Conservation (phyloP, 495 filamentous ascomycete species). For the Podospora pseudoanserina region DNA sequence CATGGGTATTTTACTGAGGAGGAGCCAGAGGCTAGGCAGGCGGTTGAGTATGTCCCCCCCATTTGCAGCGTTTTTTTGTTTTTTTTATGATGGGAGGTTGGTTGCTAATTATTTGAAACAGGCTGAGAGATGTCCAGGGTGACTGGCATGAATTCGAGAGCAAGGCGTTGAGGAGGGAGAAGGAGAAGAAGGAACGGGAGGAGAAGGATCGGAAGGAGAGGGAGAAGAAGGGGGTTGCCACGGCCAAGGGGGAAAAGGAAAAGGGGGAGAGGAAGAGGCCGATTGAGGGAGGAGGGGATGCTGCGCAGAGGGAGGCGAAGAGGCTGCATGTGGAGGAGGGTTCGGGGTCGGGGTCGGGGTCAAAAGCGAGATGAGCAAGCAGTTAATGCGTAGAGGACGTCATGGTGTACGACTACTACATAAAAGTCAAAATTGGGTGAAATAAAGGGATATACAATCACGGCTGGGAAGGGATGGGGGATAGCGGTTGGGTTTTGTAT, state of each 20-base stretch:
- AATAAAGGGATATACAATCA: no score
- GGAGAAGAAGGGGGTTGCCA: slow-evolving; percentile 24
- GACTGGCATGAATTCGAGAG: slow-evolving; percentile 99
- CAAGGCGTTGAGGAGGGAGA: slow-evolving; percentile 88
- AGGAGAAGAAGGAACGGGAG: slow-evolving; percentile 75
- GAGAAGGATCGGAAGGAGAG: slow-evolving; percentile 43
- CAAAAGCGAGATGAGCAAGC: not conserved
- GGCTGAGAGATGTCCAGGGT: slow-evolving; percentile 77
- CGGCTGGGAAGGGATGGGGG: not conserved
- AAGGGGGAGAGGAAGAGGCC: slow-evolving; percentile 46
- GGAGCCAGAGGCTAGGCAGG: slow-evolving; percentile 72
- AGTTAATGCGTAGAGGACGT: not conserved
- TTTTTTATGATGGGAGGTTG: not conserved
- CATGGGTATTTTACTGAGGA: slow-evolving; percentile 88
- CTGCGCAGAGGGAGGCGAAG: slow-evolving; percentile 39
- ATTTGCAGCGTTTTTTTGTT: not conserved
- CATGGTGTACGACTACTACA: not conserved
- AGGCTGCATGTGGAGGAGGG: slow-evolving; percentile 38
- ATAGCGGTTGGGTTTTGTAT: not conserved
- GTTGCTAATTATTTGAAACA: slow-evolving; percentile 35
- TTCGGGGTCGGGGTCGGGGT: slow-evolving; percentile 4
- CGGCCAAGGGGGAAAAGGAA: slow-evolving; percentile 18
- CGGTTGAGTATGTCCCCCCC: slow-evolving; percentile 66
- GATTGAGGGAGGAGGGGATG: slow-evolving; percentile 29
- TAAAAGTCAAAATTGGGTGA: not conserved